A percentile compares a stretch with the other conserved stretches of the same genome.
Evolutionary conservation across 176 grass and related monocot genomes (phyloP).

Genomic region (Aechmea fasciata): DNA sequence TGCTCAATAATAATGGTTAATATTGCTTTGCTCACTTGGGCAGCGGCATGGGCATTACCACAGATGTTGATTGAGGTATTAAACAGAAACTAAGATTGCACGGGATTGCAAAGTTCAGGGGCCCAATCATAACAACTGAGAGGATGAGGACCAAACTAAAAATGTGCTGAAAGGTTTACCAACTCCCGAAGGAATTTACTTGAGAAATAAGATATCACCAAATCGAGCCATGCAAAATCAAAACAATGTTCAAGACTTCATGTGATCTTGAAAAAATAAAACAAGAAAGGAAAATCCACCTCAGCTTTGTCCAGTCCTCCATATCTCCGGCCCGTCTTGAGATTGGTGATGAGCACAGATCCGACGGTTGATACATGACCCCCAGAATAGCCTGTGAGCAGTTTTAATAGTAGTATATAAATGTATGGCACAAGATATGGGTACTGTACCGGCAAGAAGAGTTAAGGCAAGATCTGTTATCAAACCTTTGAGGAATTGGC

Average conservation of each 20-base stretch:
- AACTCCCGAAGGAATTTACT: no score
- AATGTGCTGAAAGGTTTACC: no score
- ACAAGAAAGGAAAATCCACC: constrained; percentile 28
- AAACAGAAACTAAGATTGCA: no score
- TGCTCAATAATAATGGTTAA: no score
- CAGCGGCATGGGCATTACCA: no score
- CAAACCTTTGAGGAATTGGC: constrained; percentile 83
- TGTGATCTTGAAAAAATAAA: neutral
- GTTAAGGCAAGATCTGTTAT: neutral
- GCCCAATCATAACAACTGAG: no score
- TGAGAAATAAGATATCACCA: neutral
- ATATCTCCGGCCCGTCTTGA: constrained; percentile 60
- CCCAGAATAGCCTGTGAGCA: constrained; percentile 69
- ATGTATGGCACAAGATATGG: constrained; percentile 6
- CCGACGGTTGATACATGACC: constrained; percentile 87
- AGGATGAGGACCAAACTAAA: no score
- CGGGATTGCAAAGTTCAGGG: no score
- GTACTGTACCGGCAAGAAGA: constrained; percentile 4
- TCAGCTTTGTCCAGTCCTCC: constrained; percentile 82
- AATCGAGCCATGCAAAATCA: neutral
- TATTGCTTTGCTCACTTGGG: no score
- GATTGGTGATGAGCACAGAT: constrained; percentile 76
- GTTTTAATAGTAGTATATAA: neutral
- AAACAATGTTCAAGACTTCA: neutral
- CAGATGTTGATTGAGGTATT: no score